Base-by-base conservation (phyloP, 352 stramenopile species). In the Pythium rishiriense region DNA sequence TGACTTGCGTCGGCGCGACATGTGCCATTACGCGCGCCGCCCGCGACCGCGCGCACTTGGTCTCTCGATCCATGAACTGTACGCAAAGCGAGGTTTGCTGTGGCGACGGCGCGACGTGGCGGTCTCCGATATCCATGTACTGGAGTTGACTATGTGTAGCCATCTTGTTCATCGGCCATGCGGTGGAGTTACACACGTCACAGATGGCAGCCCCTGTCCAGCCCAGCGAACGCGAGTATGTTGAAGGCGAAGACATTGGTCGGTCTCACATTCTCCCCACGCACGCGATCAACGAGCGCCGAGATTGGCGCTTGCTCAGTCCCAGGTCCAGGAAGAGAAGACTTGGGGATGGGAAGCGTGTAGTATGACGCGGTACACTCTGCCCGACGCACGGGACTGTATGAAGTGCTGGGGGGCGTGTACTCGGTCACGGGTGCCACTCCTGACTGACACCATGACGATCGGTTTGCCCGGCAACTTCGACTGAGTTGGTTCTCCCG, bases 71-170 rank as follows among this genome's bases (percentile, higher is more conserved):
- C 8, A 6, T 47, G 12, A 7, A 26, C 21, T 8, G 41, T 28
- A 25, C 41, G 41, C 41, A 47, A n/a, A 26, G 41, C 11, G 41
- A 8, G 41, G 17, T 15, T 8, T 28, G 7, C 28, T 28, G 42
- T 7, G 19, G 41, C 41, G 6, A 9, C n/a, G 41, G n/a, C 3
- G 41, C 5, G 41, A 10, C 21, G n/a, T 3, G 14, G 41, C 11
- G 11, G 37, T 43, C 37, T 17, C 11, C 45, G 58, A 39, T 58
- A 58, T 24, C 54, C 62, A 63, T 69, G 39, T 49, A 55, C 49
- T 69, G 3, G 39, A 5, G 15, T 26, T 58, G 47, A 69, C 22
- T 64, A 63, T 69, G 24, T 70, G 63, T 70, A 70, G 55, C 63
- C 63, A 70, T 70, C 55, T 70, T 70, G 56, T 60, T 70, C 37